Percentiles rank a stretch among this genome's conserved stretches.
phyloP scores from a whole-genome alignment of 306 rosid genomes.

The Mimosa bimucronata region DNA sequence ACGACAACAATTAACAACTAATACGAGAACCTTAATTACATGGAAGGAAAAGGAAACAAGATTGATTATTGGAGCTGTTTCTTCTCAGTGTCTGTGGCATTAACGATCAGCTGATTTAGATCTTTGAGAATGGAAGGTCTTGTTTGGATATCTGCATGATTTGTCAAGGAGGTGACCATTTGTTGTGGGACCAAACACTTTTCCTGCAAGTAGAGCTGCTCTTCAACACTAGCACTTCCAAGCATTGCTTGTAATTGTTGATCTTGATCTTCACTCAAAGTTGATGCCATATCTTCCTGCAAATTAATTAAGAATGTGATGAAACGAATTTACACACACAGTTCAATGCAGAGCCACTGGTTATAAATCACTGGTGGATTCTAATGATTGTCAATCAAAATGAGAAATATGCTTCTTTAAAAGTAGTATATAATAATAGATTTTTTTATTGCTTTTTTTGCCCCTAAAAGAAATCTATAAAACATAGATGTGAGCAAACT shows the following conservation, averaged over 20 bases:
- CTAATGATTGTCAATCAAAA: no score
- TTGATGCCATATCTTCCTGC: conserved; percentile 38
- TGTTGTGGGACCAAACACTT: conserved; percentile 65
- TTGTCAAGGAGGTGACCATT: conserved; percentile 44
- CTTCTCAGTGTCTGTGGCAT: neutral
- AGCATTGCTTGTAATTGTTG: conserved; percentile 46
- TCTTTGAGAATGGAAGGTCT: conserved; percentile 47
- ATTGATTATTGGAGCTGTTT: neutral
- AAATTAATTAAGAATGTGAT: neutral
- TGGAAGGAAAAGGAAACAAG: neutral
- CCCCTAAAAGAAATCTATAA: neutral
- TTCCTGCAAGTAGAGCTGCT: conserved; percentile 71
- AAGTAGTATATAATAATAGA: no score
- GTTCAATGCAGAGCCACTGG: neutral
- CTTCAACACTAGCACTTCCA: conserved; percentile 60
- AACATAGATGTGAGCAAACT: neutral
- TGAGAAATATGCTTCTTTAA: no score
- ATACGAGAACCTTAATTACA: neutral
- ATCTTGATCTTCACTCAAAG: conserved; percentile 37
- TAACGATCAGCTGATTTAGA: conserved; percentile 35
- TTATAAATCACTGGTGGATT: neutral
- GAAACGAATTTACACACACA: neutral
- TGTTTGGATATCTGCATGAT: conserved; percentile 35
- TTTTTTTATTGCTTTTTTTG: neutral
- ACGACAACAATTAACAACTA: neutral